Conservation (phyloP, 306 rosid species). For the Prunus kanzakura region DNA sequence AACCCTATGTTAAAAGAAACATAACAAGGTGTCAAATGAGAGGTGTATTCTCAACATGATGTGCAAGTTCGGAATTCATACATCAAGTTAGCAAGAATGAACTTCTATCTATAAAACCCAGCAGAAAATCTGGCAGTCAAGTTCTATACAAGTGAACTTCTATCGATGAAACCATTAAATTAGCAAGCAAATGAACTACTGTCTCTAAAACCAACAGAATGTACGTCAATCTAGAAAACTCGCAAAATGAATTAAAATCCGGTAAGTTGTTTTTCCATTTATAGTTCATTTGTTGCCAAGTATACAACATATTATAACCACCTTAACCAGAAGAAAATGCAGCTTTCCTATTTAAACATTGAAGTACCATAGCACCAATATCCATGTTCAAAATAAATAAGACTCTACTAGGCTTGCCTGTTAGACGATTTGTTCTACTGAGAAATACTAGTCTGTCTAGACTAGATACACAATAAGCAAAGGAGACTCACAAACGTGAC, state of each 20-base stretch:
- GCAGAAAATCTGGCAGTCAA: background rate
- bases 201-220: background rate
- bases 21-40: background rate
- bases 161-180: background rate
- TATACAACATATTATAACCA: slow-evolving; percentile 9
- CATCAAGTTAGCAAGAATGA: background rate
- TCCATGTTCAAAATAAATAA: slow-evolving; percentile 18
- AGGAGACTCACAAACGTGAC: slow-evolving; percentile 32
- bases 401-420: slow-evolving; percentile 24
- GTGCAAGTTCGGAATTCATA: background rate
- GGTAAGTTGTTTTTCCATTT: slow-evolving; percentile 2
- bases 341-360: slow-evolving; percentile 17
- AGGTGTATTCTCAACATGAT: background rate
- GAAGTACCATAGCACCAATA: slow-evolving; percentile 18
- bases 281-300: slow-evolving; percentile 8
- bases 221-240: background rate
- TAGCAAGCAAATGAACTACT: background rate
- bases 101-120: background rate
- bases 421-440: slow-evolving; percentile 25
- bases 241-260: background rate
- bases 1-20: background rate
- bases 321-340: slow-evolving; percentile 18
- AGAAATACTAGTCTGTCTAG: slow-evolving; percentile 26
- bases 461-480: slow-evolving; percentile 19
- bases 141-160: background rate